These are phyloP conservation scores for Zymoseptoria passerinii DNA, from an alignment of 2,329 filamentous ascomycete species.

Conservation along the genomic window DNA sequence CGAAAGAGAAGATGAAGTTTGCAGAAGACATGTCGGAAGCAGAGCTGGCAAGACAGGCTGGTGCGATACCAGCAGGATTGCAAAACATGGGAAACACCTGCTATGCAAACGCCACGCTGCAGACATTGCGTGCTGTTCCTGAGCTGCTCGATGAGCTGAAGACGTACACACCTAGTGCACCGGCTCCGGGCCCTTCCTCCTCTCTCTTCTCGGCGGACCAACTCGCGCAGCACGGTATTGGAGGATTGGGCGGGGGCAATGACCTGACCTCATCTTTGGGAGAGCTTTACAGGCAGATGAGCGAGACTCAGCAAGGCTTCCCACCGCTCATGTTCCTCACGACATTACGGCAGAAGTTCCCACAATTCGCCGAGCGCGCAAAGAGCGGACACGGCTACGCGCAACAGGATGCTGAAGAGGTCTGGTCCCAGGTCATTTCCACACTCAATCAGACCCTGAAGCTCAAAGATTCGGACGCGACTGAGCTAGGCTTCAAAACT, in stretches of 20 bases:
- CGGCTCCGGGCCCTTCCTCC: constrained; percentile 18
- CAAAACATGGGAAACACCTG: constrained; percentile 95
- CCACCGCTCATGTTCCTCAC: constrained; percentile 75
- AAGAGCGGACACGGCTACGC: constrained; percentile 77
- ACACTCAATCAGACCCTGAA: constrained; percentile 73
- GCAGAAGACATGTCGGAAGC: constrained; percentile 97
- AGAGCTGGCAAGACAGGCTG: constrained; percentile 72
- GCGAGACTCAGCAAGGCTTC: constrained; percentile 78
- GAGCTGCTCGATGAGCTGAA: constrained; percentile 76
- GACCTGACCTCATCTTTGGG: constrained; percentile 72
- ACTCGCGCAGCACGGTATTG: constrained; percentile 45
- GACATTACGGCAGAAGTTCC: constrained; percentile 68
- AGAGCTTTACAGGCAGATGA: constrained; percentile 82
- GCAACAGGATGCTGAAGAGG: constrained; percentile 98
- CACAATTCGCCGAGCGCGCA: constrained; percentile 85
- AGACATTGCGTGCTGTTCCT: constrained; percentile 78
- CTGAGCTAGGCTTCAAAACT: constrained; percentile 53
- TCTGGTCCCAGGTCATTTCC: constrained; percentile 89
- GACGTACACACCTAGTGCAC: constrained; percentile 44
- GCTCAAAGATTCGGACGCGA: constrained; percentile 44
- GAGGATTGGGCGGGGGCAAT: constrained; percentile 50
- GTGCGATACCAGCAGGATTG: constrained; percentile 79
- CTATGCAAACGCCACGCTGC: constrained; percentile 96
- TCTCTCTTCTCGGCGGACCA: constrained; percentile 29
- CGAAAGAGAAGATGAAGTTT: constrained; percentile 77